Percentiles rank a stretch among this genome's conserved stretches.
Evolutionary conservation across 345 rosid genomes (phyloP).

Genomic region (Citrus reticulata): DNA sequence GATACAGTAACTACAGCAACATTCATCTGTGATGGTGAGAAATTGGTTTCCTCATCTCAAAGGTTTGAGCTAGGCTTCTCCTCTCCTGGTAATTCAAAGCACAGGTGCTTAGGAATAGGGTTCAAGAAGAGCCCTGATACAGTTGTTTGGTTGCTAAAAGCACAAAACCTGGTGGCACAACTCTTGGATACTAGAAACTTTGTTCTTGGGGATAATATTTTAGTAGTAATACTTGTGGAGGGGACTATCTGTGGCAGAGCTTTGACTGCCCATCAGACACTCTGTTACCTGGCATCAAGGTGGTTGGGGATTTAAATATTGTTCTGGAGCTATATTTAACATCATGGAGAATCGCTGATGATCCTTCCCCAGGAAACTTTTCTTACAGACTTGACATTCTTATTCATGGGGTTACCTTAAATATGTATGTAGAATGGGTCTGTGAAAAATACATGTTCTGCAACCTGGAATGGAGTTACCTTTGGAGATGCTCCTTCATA

Average conservation of each 20-base stretch:
- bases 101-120: too few relatives aligned
- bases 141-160: constrained; percentile 32
- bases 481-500: constrained; percentile 16
- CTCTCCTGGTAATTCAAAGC: too few relatives aligned
- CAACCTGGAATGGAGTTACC: constrained; percentile 33
- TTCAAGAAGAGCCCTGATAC: constrained; percentile 14
- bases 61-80: too few relatives aligned
- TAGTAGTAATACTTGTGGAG: not conserved
- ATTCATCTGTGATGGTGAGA: too few relatives aligned
- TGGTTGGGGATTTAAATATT: constrained; percentile 22
- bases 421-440: not conserved
- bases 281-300: constrained; percentile 31
- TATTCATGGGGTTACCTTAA: constrained; percentile 24
- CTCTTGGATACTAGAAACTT: constrained; percentile 43
- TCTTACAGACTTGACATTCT: constrained; percentile 7
- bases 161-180: constrained; percentile 18
- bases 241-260: constrained; percentile 36
- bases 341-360: constrained; percentile 18
- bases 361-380: constrained; percentile 21
- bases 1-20: too few relatives aligned
- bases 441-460: not conserved
- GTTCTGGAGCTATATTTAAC: constrained; percentile 26
- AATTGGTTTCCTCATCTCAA: too few relatives aligned
- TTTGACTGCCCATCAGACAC: constrained; percentile 41
- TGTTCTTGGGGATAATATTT: constrained; percentile 22